Conservation (phyloP, 257 asterid species). For the Hygrophila difformis region DNA sequence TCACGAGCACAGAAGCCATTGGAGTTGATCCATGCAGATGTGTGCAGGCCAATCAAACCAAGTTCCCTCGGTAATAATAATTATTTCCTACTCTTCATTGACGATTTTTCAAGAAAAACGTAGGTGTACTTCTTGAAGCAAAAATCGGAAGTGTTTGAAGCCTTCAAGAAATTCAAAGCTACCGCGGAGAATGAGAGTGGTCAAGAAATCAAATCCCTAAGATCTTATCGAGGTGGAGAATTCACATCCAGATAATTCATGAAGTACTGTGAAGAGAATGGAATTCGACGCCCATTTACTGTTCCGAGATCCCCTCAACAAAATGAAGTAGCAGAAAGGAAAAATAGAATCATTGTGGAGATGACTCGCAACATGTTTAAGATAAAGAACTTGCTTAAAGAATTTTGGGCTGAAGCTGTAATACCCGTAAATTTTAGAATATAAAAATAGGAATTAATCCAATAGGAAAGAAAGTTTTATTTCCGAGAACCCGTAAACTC, state of each 20-base stretch:
- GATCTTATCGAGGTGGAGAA: slow-evolving; percentile 1
- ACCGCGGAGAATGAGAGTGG: neutral
- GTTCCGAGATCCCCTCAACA: slow-evolving; percentile 2
- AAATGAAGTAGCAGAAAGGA: neutral
- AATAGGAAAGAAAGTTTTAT: too few relatives aligned
- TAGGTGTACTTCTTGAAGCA: slow-evolving; percentile 1
- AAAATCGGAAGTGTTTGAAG: too few relatives aligned
- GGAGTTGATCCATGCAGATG: neutral
- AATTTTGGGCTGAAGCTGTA: too few relatives aligned
- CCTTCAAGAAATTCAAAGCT: too few relatives aligned
- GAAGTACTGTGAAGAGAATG: neutral
- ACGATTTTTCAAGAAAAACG: slow-evolving; percentile 3
- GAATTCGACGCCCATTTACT: neutral
- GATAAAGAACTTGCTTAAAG: neutral
- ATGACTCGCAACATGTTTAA: neutral
- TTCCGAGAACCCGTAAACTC: too few relatives aligned
- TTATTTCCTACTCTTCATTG: slow-evolving; percentile 2
- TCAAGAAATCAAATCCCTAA: neutral
- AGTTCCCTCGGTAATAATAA: too few relatives aligned
- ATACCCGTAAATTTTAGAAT: too few relatives aligned
- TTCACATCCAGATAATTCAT: neutral
- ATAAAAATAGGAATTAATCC: too few relatives aligned
- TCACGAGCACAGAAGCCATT: slow-evolving; percentile 4
- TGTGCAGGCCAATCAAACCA: neutral
- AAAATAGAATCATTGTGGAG: neutral